Evolutionary conservation across 371 early-diverging fungal genomes (phyloP).

Genomic region (Circinella umbellata): DNA sequence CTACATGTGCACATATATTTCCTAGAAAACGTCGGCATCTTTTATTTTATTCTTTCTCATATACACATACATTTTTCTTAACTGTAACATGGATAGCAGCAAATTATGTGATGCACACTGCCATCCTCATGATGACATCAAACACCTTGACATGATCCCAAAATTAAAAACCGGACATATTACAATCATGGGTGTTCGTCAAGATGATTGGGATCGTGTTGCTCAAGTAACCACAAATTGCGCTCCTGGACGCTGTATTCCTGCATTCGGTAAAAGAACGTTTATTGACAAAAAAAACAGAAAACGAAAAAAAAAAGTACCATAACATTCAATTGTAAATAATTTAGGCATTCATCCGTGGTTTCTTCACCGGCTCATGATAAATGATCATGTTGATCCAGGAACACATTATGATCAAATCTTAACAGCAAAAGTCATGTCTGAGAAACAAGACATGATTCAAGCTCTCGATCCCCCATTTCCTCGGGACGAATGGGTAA

Average conservation of each 20-base stretch:
- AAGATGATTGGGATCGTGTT: slow-evolving; percentile 53
- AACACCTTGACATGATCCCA: slow-evolving; percentile 30
- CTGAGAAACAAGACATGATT: slow-evolving; percentile 36
- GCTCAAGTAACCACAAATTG: slow-evolving; percentile 31
- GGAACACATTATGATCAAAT: slow-evolving; percentile 33
- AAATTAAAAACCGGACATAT: slow-evolving; percentile 44
- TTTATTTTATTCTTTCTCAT: background rate
- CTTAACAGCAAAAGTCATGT: slow-evolving; percentile 21
- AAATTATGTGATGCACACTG: slow-evolving; percentile 52
- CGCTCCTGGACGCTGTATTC: slow-evolving; percentile 30
- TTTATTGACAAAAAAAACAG: background rate
- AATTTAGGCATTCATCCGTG: slow-evolving; percentile 50
- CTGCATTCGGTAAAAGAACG: slow-evolving; percentile 39
- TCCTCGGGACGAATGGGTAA: slow-evolving; percentile 36
- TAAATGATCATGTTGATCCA: slow-evolving; percentile 12
- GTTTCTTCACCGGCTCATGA: slow-evolving; percentile 41
- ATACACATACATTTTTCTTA: background rate
- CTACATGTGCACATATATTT: too few species aligned
- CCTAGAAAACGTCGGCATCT: too few species aligned
- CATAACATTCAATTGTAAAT: background rate
- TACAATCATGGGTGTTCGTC: slow-evolving; percentile 55
- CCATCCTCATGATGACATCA: slow-evolving; percentile 51
- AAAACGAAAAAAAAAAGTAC: background rate
- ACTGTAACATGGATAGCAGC: background rate
- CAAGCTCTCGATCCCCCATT: slow-evolving; percentile 26